Evolutionary conservation across 805 yeast genomes (phyloP).

Genomic region (Tetrapisispora phaffii): DNA sequence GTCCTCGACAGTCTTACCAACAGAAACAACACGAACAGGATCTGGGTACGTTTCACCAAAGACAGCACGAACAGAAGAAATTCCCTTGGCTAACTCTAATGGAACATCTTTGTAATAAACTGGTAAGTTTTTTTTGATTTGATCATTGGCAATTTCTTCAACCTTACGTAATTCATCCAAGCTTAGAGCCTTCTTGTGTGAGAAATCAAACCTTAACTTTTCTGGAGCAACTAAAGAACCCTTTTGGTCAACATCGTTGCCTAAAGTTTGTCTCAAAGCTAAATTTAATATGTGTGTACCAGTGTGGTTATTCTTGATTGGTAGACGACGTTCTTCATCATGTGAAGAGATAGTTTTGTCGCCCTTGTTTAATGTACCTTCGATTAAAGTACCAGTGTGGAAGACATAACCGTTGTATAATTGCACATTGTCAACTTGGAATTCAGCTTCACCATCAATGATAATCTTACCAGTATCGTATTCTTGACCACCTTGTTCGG

Average conservation of each 20-base stretch:
- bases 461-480: slow-evolving; percentile 89
- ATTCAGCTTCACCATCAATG: slow-evolving; percentile 78
- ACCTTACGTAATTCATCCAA: slow-evolving; percentile 62
- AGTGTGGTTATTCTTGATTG: slow-evolving; percentile 94
- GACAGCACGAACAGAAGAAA: slow-evolving; percentile 88
- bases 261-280: slow-evolving; percentile 78
- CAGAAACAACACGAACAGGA: slow-evolving; percentile 95
- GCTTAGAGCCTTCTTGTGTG: slow-evolving; percentile 78
- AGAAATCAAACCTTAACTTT: slow-evolving; percentile 90
- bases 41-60: slow-evolving; percentile 99
- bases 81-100: slow-evolving; percentile 59
- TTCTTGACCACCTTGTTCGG: slow-evolving; percentile 99
- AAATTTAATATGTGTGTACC: slow-evolving; percentile 92
- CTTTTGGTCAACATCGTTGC: slow-evolving; percentile 84
- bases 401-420: slow-evolving; percentile 87
- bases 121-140: slow-evolving; percentile 56
- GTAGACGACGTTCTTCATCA: slow-evolving; percentile 91
- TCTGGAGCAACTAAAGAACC: slow-evolving; percentile 96
- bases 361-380: slow-evolving; percentile 62
- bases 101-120: slow-evolving; percentile 82
- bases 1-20: slow-evolving; percentile 84
- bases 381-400: slow-evolving; percentile 79
- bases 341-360: slow-evolving; percentile 75
- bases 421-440: slow-evolving; percentile 87
- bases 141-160: slow-evolving; percentile 62